Percentiles rank a stretch among this genome's conserved stretches.
Conservation (phyloP, 202 grass and related monocot genomes). For the Musa balbisiana region DNA sequence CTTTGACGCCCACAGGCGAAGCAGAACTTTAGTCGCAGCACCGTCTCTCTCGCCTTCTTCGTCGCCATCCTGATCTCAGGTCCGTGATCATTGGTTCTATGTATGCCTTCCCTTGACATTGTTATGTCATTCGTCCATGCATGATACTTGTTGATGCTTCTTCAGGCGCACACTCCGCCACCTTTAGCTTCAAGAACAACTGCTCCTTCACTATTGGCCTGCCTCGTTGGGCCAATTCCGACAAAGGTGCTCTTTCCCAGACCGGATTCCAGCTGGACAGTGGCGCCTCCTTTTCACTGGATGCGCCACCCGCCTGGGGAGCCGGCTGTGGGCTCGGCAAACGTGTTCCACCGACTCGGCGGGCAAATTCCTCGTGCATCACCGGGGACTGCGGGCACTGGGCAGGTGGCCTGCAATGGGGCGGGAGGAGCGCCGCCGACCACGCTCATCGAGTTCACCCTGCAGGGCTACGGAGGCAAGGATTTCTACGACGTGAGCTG, state of each 20-base stretch:
- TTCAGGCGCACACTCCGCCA: conserved; percentile 29
- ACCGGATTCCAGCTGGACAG: conserved; percentile 36
- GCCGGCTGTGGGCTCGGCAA: conserved; percentile 42
- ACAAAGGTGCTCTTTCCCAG: conserved; percentile 12
- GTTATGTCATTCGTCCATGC: too few species aligned
- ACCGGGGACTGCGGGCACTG: conserved; percentile 37
- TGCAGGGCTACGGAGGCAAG: too few species aligned
- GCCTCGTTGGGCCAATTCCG: conserved; percentile 18
- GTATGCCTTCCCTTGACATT: too few species aligned
- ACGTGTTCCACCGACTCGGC: conserved; percentile 15
- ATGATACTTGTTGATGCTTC: too few species aligned
- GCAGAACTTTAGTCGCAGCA: too few species aligned
- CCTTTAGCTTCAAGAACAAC: conserved; percentile 46
- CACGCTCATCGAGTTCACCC: too few species aligned
- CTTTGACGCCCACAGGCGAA: too few species aligned
- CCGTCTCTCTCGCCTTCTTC: too few species aligned
- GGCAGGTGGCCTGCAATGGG: conserved; percentile 29
- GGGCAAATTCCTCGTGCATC: conserved; percentile 34
- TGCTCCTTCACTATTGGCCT: conserved; percentile 40
- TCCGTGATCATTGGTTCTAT: too few species aligned
- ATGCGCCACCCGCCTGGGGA: conserved; percentile 30
- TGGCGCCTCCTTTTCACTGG: conserved; percentile 7
- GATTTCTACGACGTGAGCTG: too few species aligned
- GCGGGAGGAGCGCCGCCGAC: too few species aligned
- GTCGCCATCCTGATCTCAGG: too few species aligned